Percentiles rank a stretch among this genome's conserved stretches.
These are phyloP conservation scores for Penicillium glabrum DNA, from an alignment of 2,329 filamentous ascomycete genomes.

Conservation along the genomic window DNA sequence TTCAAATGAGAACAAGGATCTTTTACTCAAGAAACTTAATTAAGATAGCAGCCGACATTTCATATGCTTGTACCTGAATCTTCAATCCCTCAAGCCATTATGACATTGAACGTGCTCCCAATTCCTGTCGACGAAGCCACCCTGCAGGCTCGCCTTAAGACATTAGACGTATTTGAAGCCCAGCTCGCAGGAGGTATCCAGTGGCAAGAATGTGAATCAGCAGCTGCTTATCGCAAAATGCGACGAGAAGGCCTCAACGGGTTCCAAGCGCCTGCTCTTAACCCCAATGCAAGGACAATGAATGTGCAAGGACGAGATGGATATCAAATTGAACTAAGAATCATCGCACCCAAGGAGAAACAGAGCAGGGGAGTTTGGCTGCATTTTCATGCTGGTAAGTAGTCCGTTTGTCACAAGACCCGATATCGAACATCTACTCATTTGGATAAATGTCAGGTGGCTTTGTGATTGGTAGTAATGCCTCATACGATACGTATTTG, in stretches of 20 bases:
- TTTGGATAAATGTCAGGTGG: not conserved
- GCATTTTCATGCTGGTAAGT: not conserved
- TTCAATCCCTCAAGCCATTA: not conserved
- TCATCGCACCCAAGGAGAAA: not conserved
- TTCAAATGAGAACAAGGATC: not conserved
- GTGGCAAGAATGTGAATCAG: not conserved
- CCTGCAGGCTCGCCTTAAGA: not conserved
- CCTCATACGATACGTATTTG: not conserved
- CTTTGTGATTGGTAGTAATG: not conserved
- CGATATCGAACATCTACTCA: not conserved
- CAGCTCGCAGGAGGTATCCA: not conserved
- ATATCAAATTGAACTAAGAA: not conserved
- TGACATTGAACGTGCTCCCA: not conserved
- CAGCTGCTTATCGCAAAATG: not conserved
- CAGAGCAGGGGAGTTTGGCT: not conserved
- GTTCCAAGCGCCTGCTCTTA: not conserved
- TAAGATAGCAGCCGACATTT: not conserved
- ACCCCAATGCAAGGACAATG: not conserved
- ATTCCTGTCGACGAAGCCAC: not conserved
- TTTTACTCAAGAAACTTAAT: not conserved
- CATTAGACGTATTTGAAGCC: not conserved
- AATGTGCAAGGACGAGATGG: not conserved
- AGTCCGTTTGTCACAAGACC: not conserved
- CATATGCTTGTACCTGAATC: not conserved
- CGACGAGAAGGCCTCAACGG: not conserved